These are phyloP conservation scores for Hymenotorrendiella dingleyae DNA, from an alignment of 2,329 filamentous ascomycete species.

Conservation along the genomic window DNA sequence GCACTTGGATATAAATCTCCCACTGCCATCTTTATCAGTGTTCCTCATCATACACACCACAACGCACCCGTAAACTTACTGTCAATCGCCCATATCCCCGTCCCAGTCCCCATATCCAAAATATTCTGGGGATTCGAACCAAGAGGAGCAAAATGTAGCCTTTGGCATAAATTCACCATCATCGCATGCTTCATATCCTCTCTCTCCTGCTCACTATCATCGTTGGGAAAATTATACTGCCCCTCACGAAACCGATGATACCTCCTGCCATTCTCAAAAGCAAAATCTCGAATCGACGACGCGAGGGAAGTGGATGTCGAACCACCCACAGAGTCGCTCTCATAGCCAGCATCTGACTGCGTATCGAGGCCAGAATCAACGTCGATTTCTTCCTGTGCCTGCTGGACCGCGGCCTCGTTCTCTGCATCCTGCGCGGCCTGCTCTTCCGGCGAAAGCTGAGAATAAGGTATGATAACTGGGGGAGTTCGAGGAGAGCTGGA, in stretches of 20 bases:
- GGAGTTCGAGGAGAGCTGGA: constrained; percentile 3
- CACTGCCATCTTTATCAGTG: constrained; percentile 38
- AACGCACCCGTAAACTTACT: constrained; percentile 24
- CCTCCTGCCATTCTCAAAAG: constrained; percentile 51
- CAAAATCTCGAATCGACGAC: constrained; percentile 40
- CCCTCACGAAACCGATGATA: constrained; percentile 52
- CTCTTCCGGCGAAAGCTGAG: constrained; percentile 10
- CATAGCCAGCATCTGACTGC: constrained; percentile 26
- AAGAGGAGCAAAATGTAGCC: constrained; percentile 47
- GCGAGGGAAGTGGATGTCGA: constrained; percentile 23
- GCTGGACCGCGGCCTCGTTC: constrained; percentile 16
- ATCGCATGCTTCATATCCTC: constrained; percentile 44
- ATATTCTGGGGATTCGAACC: constrained; percentile 42
- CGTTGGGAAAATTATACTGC: constrained; percentile 53
- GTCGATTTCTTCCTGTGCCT: constrained; percentile 26
- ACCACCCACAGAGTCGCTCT: constrained; percentile 20
- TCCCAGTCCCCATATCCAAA: constrained; percentile 54
- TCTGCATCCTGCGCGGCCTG: constrained; percentile 19
- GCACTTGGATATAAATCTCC: constrained; percentile 41
- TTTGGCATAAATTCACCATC: constrained; percentile 23
- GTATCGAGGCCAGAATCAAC: constrained; percentile 19
- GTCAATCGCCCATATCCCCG: constrained; percentile 55
- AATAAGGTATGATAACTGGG: constrained; percentile 1
- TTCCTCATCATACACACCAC: background rate
- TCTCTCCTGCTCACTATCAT: constrained; percentile 53